Conservation (phyloP, 805 yeast species). For the Tetrapisispora arboricola region DNA sequence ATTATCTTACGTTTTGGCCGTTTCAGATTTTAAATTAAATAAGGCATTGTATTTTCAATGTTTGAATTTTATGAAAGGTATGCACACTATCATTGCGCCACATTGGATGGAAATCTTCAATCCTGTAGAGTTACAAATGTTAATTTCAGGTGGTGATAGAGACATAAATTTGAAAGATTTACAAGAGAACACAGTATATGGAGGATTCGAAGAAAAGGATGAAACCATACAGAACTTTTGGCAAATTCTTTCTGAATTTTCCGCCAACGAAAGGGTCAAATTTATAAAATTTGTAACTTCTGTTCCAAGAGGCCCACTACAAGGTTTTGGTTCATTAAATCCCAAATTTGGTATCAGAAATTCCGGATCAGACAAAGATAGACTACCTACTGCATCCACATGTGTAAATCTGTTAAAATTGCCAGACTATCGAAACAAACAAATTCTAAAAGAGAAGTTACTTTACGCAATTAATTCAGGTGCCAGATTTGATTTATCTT, state of each 20-base stretch:
- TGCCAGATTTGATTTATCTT: constrained; percentile 81
- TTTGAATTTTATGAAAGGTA: constrained; percentile 53
- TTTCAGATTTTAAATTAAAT: constrained; percentile 74
- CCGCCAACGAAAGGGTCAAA: constrained; percentile 47
- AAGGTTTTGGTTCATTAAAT: constrained; percentile 65
- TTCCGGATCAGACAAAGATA: constrained; percentile 42
- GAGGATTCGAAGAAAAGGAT: constrained; percentile 49
- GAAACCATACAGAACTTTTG: constrained; percentile 59
- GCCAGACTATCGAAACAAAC: constrained; percentile 68
- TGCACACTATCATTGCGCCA: constrained; percentile 55
- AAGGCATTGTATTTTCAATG: constrained; percentile 47
- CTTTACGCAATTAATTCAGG: constrained; percentile 70
- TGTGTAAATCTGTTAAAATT: constrained; percentile 81
- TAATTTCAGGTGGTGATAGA: constrained; percentile 70
- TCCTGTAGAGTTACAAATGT: constrained; percentile 68
- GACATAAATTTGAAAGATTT: constrained; percentile 67
- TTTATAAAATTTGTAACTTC: constrained; percentile 86
- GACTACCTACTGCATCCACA: constrained; percentile 88
- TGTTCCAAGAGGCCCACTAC: constrained; percentile 80
- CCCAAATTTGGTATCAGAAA: constrained; percentile 78
- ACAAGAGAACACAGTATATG: constrained; percentile 48
- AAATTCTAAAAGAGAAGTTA: constrained; percentile 48
- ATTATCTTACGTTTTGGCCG: constrained; percentile 61
- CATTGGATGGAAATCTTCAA: constrained; percentile 81
- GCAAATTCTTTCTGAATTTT: constrained; percentile 64